These are phyloP conservation scores for Schizothecium vesticola DNA, from an alignment of 495 filamentous ascomycete genomes.

Conservation along the genomic window DNA sequence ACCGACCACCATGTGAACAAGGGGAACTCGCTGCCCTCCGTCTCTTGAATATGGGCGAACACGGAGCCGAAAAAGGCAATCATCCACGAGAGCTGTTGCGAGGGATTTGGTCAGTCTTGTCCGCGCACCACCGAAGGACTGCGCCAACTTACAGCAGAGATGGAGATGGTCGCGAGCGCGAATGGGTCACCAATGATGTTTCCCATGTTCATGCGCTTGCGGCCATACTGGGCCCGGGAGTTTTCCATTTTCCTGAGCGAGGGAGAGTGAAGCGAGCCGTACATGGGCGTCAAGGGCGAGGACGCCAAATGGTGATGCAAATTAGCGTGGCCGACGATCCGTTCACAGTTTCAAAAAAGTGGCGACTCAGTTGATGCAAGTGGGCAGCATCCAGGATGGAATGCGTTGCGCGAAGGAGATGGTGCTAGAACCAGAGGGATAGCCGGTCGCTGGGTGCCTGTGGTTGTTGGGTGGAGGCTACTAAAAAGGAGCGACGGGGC, in stretches of 20 bases:
- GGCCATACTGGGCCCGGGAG: constrained; percentile 50
- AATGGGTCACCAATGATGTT: constrained; percentile 96
- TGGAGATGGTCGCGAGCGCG: constrained; percentile 88
- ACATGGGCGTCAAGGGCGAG: constrained; percentile 58
- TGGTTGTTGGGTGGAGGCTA: constrained; percentile 5
- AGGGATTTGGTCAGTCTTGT: constrained; percentile 21
- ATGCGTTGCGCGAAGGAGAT: constrained; percentile 2
- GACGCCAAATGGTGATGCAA: constrained; percentile 12
- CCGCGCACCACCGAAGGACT: not conserved
- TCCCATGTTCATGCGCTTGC: constrained; percentile 63
- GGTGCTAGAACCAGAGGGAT: constrained; percentile 5
- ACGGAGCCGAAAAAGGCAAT: constrained; percentile 85
- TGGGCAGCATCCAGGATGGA: constrained; percentile 1
- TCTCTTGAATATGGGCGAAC: constrained; percentile 53
- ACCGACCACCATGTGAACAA: constrained; percentile 88
- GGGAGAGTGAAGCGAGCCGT: constrained; percentile 67
- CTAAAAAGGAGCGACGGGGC: constrained; percentile 11
- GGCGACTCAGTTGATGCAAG: constrained; percentile 28
- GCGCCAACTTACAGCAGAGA: constrained; percentile 66
- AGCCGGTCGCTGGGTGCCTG: not conserved
- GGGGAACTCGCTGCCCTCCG: constrained; percentile 49
- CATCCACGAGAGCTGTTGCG: constrained; percentile 80
- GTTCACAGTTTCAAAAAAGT: constrained; percentile 7
- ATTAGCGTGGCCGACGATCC: constrained; percentile 7
- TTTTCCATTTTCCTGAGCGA: constrained; percentile 79